Conservation (phyloP, 306 rosid species). For the Datisca glomerata region DNA sequence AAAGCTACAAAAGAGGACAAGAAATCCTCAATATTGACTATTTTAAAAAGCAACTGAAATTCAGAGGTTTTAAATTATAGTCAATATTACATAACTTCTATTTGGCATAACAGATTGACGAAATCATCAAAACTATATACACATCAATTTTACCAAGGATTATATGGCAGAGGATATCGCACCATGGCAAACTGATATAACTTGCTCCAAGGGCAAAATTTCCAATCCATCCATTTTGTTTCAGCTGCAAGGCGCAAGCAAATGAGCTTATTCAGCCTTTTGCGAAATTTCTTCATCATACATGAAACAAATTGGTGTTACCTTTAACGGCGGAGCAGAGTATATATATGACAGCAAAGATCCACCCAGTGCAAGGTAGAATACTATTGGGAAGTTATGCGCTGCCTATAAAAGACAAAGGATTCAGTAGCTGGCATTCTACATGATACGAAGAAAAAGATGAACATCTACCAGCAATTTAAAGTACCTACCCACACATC, state of each 20-base stretch:
- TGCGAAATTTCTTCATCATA: slow-evolving; percentile 1
- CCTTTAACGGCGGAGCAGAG: slow-evolving; percentile 98
- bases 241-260: slow-evolving; percentile 56
- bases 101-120: no score
- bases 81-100: no score
- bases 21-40: no score
- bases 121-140: no score
- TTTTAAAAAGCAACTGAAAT: no score
- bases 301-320: slow-evolving; percentile 10
- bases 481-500: slow-evolving; percentile 81
- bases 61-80: no score
- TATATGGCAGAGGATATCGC: slow-evolving; percentile 21
- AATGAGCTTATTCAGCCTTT: slow-evolving; percentile 17
- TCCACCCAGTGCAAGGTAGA: slow-evolving; percentile 89
- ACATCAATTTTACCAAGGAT: slow-evolving; percentile 6
- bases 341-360: slow-evolving; percentile 80
- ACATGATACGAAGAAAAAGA: background rate
- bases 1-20: no score
- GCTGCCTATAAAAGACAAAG: slow-evolving; percentile 60
- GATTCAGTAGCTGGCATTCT: slow-evolving; percentile 16
- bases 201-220: slow-evolving; percentile 98
- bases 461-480: slow-evolving; percentile 3
- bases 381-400: slow-evolving; percentile 62
- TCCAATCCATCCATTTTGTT: slow-evolving; percentile 99
- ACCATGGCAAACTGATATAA: slow-evolving; percentile 98